Base-by-base conservation (phyloP, 495 filamentous ascomycete genomes). In the Penicillium steckii region DNA sequence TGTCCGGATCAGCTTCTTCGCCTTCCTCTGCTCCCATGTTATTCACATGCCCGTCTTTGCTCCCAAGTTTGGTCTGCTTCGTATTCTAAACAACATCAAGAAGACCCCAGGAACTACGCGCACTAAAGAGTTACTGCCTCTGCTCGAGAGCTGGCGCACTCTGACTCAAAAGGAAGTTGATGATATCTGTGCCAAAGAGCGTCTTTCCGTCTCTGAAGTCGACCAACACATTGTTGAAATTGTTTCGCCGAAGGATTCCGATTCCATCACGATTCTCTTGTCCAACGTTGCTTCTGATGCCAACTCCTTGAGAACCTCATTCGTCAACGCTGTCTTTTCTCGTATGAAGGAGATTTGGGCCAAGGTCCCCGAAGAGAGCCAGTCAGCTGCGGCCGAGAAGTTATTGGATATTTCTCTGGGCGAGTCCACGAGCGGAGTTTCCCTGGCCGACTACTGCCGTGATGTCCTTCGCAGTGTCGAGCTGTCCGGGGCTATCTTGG, bases 11-110 rank as follows among this genome's bases (percentile, higher is more conserved):
- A 80, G 83, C n/a, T 73, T 93, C 19, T 69, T 90, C 41, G 74
- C 78, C n/a, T 95, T 86, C 65, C 69, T 98, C 2, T 84, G 83
- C 46, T 85, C 83, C 22, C 91, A 97, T 70, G 74, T 81, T 9
- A 73, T 85, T 10, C 62, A 75, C 15, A 82, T 88, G 22, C 89
- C 91, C 3, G 65, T 89, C 0, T 75, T 86, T 45, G 60, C 72
- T 3, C 81, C 87, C 32, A 94, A 91, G 54, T 59, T 86, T 18
- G 75, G 79, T 19, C 70, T 98, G 17, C 74, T 97, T 13, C 71
- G 70, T n/a, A 70, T 87, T 26, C 68, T 96, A 50, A 89, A 89
- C 57, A 73, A 78, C 30, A 70, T 90, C 23, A 82, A 85, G 32
- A 91, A 88, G 60, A 77, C 85, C 8, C 83, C 82, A 2, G 78